Evolutionary conservation across 2,329 filamentous ascomycete genomes (phyloP).

Genomic region (Xylogone sp.): DNA sequence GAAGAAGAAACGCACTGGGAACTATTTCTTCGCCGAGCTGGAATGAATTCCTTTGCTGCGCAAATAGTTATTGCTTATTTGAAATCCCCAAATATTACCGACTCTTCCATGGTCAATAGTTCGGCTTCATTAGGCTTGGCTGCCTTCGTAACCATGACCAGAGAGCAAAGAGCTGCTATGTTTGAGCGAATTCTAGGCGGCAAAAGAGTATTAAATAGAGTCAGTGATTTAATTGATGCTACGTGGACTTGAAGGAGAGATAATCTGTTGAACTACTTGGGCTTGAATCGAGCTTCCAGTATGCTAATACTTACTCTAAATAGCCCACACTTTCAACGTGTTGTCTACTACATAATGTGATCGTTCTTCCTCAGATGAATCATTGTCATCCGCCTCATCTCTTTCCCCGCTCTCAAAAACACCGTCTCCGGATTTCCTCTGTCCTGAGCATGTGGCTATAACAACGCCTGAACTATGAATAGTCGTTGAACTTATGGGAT

Average conservation of each 20-base stretch:
- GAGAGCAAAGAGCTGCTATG: conserved; percentile 39
- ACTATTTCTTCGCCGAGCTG: conserved; percentile 58
- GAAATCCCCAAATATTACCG: conserved; percentile 28
- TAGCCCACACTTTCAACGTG: conserved; percentile 42
- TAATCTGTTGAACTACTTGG: neutral
- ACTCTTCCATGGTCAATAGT: conserved; percentile 11
- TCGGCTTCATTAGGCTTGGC: conserved; percentile 39
- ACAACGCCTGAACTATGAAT: conserved; percentile 29
- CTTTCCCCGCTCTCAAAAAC: conserved; percentile 6
- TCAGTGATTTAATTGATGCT: conserved; percentile 48
- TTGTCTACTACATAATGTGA: conserved; percentile 29
- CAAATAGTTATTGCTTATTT: conserved; percentile 56
- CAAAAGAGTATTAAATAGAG: conserved; percentile 45
- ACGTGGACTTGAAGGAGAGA: conserved; percentile 16
- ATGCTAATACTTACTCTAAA: neutral
- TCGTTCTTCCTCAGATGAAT: conserved; percentile 1
- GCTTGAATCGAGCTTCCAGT: neutral
- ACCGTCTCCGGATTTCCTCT: conserved; percentile 17
- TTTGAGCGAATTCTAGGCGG: conserved; percentile 55
- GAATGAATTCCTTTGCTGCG: conserved; percentile 69
- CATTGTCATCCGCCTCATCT: conserved; percentile 8
- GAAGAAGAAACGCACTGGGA: conserved; percentile 65
- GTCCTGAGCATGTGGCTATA: conserved; percentile 29
- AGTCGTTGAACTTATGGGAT: conserved; percentile 24
- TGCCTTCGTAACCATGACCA: conserved; percentile 54